These are phyloP conservation scores for Bolboschoenus planiculmis DNA, from an alignment of 176 grass and related monocot species.

Conservation along the genomic window DNA sequence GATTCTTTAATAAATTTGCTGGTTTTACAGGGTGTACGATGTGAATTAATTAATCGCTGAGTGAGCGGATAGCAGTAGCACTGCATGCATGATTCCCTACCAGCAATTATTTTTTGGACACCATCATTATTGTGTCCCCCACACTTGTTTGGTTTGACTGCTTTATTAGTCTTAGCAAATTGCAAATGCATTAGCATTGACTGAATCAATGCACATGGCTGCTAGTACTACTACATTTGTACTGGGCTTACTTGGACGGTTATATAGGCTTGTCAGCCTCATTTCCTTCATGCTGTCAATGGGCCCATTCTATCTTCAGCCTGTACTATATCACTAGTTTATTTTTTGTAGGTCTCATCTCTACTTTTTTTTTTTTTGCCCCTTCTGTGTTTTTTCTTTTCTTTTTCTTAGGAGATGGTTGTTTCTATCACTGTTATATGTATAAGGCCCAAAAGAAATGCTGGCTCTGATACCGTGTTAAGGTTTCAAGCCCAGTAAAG, in stretches of 20 bases:
- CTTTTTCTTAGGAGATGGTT: not conserved
- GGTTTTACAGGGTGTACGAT: slow-evolving; percentile 3
- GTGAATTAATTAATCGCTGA: slow-evolving; percentile 1
- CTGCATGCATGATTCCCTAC: not conserved
- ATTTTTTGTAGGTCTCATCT: not conserved
- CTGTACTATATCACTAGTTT: not conserved
- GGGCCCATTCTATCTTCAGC: not conserved
- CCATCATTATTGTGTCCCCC: slow-evolving; percentile 4
- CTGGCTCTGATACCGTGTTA: too few relatives aligned
- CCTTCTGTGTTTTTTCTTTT: not conserved
- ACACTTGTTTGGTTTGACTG: slow-evolving; percentile 20
- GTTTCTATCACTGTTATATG: not conserved
- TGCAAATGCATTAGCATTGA: slow-evolving; percentile 2
- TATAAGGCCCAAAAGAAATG: not conserved
- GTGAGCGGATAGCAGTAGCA: not conserved
- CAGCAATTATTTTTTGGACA: slow-evolving; percentile 8
- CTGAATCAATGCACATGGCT: slow-evolving; percentile 19
- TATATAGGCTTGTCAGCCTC: not conserved
- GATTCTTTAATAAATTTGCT: not conserved
- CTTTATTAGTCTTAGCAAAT: slow-evolving; percentile 7
- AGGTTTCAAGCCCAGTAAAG: too few relatives aligned
- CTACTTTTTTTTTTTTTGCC: not conserved
- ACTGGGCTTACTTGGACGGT: not conserved
- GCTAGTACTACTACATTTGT: not conserved
- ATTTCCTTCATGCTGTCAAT: not conserved